These are phyloP conservation scores for Aspergillus fijiensis DNA, from an alignment of 2,329 filamentous ascomycete genomes.

Conservation along the genomic window DNA sequence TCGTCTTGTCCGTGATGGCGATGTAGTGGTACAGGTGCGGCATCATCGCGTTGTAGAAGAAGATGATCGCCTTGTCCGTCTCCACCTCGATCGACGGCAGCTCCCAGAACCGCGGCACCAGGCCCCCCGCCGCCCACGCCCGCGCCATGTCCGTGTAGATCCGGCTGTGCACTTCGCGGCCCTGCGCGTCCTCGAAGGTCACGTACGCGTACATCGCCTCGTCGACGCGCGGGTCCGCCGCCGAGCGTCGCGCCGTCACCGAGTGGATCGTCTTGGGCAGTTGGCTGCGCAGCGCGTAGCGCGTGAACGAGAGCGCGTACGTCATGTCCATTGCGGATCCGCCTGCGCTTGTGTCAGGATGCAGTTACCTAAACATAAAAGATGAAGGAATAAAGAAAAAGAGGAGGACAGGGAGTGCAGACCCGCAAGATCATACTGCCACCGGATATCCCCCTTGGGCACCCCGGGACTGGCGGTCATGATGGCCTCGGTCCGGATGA, in stretches of 20 bases:
- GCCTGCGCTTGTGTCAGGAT: not conserved
- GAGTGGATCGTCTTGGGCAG: conserved; percentile 31
- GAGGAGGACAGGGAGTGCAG: not conserved
- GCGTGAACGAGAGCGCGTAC: conserved; percentile 36
- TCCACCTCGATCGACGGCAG: conserved; percentile 32
- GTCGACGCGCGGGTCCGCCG: conserved; percentile 29
- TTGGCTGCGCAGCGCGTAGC: conserved; percentile 32
- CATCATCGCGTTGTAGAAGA: conserved; percentile 37
- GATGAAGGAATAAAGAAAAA: too few species aligned
- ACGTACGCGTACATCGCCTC: conserved; percentile 33
- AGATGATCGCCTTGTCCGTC: conserved; percentile 26
- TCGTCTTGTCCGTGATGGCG: conserved; percentile 16
- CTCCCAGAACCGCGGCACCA: conserved; percentile 34
- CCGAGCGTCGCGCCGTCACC: conserved; percentile 27
- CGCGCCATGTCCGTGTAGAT: conserved; percentile 35
- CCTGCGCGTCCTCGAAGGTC: conserved; percentile 22
- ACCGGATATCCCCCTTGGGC: conserved; percentile 46
- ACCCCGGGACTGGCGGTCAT: conserved; percentile 12
- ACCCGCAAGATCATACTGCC: conserved; percentile 44
- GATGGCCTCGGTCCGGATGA: conserved; percentile 28
- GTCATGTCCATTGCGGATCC: conserved; percentile 44
- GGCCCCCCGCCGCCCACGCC: conserved; percentile 16
- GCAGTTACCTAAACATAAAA: not conserved
- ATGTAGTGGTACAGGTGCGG: conserved; percentile 38
- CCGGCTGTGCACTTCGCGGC: conserved; percentile 25